Base-by-base conservation (phyloP, 2,329 filamentous ascomycete species). In the Diplodia intermedia region DNA sequence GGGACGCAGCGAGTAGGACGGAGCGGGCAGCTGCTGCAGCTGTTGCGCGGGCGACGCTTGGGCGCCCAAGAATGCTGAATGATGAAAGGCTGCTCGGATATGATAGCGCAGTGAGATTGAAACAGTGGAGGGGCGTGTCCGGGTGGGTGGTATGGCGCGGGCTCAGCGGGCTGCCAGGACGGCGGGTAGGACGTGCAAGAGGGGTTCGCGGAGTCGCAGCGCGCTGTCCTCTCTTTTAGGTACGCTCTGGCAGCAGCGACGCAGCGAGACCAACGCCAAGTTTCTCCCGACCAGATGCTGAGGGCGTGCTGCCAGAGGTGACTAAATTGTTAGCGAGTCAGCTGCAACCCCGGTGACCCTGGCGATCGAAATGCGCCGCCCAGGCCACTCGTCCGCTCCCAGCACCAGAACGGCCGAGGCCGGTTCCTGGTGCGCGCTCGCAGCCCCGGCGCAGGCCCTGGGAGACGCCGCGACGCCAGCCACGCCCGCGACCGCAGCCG, bases 31-130 rank as follows among this genome's bases (percentile, higher is more conserved):
- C 40, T 8, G 36, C 38, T 36, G 23, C 12, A 26, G 49, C 38
- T 68, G 66, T 66, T 69, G 53, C 61, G 56, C 68, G 36, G 56
- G 47, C 68, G 65, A 68, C 65, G 65, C 52, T 56, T 66, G 52
- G 65, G 65, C 54, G 53, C 38, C 52, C 50, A 66, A 66, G 65
- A 66, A 66, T 66, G 65, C 50, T 33, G 52, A 66, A 43, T 57
- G 47, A 52, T 63, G 60, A 62, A 62, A 62, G 38, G 62, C 62
- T 66, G 62, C 62, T 66, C 50, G 50, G 62, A 47, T 66, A 66
- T 54, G 62, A 66, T 66, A 43, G 62, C 61, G 57, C 60, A 52
- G 54, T 43, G 47, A 52, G 60, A 38, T 63, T 62, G 57, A 62
- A 62, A 62, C 57, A 47, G 56, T 33, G 57, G 57, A 50, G 38